A percentile compares a stretch with the other conserved stretches of the same genome.
phyloP scores from a whole-genome alignment of 768 basidiomycete genomes.

The Auriscalpium vulgare region DNA sequence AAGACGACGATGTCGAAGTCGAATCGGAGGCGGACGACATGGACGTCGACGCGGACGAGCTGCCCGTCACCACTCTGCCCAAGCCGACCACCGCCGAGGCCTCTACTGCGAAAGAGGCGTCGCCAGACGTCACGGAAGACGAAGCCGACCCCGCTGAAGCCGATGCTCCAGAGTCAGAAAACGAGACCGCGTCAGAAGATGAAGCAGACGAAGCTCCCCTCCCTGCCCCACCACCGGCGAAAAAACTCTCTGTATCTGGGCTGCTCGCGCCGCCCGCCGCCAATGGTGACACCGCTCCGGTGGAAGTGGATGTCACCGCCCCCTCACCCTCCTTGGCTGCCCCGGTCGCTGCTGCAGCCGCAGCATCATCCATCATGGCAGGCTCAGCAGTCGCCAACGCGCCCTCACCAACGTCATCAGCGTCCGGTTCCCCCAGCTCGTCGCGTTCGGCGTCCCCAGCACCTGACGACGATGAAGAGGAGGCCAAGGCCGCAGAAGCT shows the following conservation, averaged over 20 bases:
- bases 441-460: constrained; percentile 10
- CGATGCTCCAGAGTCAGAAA: constrained; percentile 6
- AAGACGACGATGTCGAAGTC: constrained; percentile 16
- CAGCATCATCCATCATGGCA: constrained; percentile 43
- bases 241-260: constrained; percentile 1
- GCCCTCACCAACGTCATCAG: constrained; percentile 28
- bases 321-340: constrained; percentile 7
- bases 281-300: constrained; percentile 4
- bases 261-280: constrained; percentile 5
- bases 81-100: background rate
- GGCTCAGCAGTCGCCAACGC: constrained; percentile 32
- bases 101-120: constrained; percentile 12
- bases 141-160: constrained; percentile 26
- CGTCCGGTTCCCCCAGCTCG: constrained; percentile 35
- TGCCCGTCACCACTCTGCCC: constrained; percentile 21
- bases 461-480: constrained; percentile 12
- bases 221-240: constrained; percentile 3
- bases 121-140: constrained; percentile 26
- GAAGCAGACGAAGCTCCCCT: constrained; percentile 19
- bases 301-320: background rate
- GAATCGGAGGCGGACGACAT: constrained; percentile 13
- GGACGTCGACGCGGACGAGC: constrained; percentile 25
- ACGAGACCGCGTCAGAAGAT: constrained; percentile 18
- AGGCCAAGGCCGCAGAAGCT: constrained; percentile 5
- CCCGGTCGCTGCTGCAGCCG: constrained; percentile 28